Evolutionary conservation across 1,284 basidiomycete species (phyloP).

Genomic region (Kalmanozyma brasiliensis): DNA sequence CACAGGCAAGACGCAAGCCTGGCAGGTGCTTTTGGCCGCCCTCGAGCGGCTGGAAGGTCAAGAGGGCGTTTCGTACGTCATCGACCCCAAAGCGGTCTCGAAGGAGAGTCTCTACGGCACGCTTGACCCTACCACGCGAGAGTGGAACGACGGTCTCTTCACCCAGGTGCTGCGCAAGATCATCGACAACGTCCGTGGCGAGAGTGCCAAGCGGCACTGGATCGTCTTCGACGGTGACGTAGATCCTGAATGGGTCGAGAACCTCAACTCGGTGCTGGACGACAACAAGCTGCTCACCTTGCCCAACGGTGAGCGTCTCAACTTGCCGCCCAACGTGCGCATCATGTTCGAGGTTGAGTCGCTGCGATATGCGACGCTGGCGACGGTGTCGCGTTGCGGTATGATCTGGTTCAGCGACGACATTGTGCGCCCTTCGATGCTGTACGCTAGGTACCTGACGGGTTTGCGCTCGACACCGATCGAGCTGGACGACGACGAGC

Average conservation of each 20-base stretch:
- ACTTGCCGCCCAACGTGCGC: slow-evolving; percentile 93
- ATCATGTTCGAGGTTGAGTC: slow-evolving; percentile 99
- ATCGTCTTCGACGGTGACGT: slow-evolving; percentile 99
- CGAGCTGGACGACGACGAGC: slow-evolving; percentile 87
- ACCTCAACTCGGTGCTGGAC: slow-evolving; percentile 92
- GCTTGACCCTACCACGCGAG: slow-evolving; percentile 93
- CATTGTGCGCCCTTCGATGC: slow-evolving; percentile 88
- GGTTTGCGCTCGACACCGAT: slow-evolving; percentile 81
- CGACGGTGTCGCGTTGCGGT: slow-evolving; percentile 98
- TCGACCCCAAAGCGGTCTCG: slow-evolving; percentile 98
- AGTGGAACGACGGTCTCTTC: slow-evolving; percentile 99
- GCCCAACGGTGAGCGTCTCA: slow-evolving; percentile 97
- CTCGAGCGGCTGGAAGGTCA: slow-evolving; percentile 89
- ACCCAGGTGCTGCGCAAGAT: slow-evolving; percentile 98
- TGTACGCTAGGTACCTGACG: slow-evolving; percentile 87
- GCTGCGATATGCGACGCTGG: slow-evolving; percentile 93
- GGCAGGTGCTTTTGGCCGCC: slow-evolving; percentile 91
- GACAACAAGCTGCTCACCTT: slow-evolving; percentile 98
- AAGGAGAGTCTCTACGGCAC: slow-evolving; percentile 98
- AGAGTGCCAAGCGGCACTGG: slow-evolving; percentile 97
- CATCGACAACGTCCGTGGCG: slow-evolving; percentile 97
- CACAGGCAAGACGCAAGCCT: slow-evolving; percentile 95
- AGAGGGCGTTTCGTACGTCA: slow-evolving; percentile 94
- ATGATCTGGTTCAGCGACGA: slow-evolving; percentile 99
- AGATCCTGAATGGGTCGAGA: slow-evolving; percentile 99